Percentiles rank a stretch among this genome's conserved stretches.
phyloP scores from a whole-genome alignment of 148 eudicot species.

The Fallopia convolvulus region DNA sequence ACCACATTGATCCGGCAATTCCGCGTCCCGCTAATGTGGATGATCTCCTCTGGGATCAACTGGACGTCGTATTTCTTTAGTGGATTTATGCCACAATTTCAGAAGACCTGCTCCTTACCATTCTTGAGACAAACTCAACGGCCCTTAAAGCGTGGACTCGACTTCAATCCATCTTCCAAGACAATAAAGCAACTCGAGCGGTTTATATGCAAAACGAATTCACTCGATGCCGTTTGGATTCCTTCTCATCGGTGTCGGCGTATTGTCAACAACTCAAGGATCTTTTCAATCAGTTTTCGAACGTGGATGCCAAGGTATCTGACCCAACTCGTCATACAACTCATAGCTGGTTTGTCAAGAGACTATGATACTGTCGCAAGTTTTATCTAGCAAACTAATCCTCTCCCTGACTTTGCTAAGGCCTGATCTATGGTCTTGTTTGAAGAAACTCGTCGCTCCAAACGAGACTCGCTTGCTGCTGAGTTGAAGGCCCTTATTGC shows the following conservation, averaged over 20 bases:
- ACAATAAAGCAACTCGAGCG: conserved; percentile 18
- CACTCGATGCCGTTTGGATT: neutral
- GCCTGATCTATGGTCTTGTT: neutral
- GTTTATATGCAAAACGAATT: conserved; percentile 18
- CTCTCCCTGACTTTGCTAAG: neutral
- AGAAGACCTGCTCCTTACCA: conserved; percentile 15
- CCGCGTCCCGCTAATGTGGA: neutral
- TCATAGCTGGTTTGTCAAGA: neutral
- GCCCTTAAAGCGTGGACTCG: conserved; percentile 6
- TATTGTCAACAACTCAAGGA: conserved; percentile 17
- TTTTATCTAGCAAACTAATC: neutral
- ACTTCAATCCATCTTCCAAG: conserved; percentile 17
- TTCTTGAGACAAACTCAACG: conserved; percentile 10
- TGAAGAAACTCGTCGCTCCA: neutral
- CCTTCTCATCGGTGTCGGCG: neutral
- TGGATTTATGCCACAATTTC: conserved; percentile 34
- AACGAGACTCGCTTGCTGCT: neutral
- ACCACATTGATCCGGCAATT: neutral
- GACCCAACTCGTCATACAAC: conserved; percentile 14
- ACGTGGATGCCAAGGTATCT: conserved; percentile 14
- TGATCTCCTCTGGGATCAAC: neutral
- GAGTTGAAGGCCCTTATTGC: neutral
- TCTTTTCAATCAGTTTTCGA: conserved; percentile 13
- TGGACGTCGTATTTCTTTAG: conserved; percentile 16
- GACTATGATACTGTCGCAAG: neutral